Evolutionary conservation across 805 yeast genomes (phyloP).

Genomic region (Wickerhamomyces queroliae): DNA sequence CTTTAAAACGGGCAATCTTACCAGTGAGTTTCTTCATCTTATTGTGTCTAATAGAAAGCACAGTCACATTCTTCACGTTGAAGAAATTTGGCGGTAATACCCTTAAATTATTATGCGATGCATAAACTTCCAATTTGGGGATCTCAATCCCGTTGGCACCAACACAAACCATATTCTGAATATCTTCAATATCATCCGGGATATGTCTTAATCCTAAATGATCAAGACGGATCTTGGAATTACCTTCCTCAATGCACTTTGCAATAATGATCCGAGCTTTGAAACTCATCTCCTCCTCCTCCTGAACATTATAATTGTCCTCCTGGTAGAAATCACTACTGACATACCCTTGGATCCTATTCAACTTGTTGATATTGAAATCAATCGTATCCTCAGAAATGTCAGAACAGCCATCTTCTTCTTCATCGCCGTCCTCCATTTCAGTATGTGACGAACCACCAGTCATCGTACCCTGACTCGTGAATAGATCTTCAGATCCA

Average conservation of each 20-base stretch:
- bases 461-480: constrained; percentile 19
- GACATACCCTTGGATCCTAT: constrained; percentile 18
- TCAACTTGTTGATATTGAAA: constrained; percentile 19
- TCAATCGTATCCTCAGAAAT: constrained; percentile 15
- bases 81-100: constrained; percentile 46
- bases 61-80: constrained; percentile 42
- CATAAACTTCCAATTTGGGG: constrained; percentile 40
- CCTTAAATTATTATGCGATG: constrained; percentile 42
- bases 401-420: constrained; percentile 3
- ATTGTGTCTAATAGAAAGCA: constrained; percentile 47
- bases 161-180: constrained; percentile 47
- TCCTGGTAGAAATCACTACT: constrained; percentile 16
- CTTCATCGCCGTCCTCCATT: background rate
- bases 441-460: constrained; percentile 1
- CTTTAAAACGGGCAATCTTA: constrained; percentile 32
- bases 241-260: constrained; percentile 41
- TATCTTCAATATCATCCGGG: constrained; percentile 55
- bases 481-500: constrained; percentile 5
- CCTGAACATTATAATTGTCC: constrained; percentile 19
- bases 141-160: constrained; percentile 26
- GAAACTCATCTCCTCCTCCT: constrained; percentile 11
- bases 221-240: constrained; percentile 41
- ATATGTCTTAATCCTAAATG: constrained; percentile 38
- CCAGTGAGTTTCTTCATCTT: constrained; percentile 42
- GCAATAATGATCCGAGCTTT: constrained; percentile 37